Conservation (phyloP, 1,284 basidiomycete genomes). For the Stygiomarasmius scandens region DNA sequence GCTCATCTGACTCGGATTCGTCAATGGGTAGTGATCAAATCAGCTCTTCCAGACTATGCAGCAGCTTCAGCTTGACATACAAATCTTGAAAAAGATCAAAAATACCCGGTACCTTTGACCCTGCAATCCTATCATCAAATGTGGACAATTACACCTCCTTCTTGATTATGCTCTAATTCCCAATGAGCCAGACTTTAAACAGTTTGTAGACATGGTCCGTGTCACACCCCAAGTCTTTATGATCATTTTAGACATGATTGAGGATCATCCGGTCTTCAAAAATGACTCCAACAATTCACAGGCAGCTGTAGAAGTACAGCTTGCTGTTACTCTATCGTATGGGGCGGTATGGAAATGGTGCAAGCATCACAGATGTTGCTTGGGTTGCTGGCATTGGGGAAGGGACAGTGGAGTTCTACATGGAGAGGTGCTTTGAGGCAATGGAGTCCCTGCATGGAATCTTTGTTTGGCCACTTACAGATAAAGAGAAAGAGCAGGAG, state of each 20-base stretch:
- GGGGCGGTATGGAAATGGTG: constrained; percentile 38
- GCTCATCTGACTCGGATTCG: neutral
- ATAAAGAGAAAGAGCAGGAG: constrained; percentile 34
- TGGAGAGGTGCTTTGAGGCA: constrained; percentile 31
- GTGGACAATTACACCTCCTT: constrained; percentile 28
- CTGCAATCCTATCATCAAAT: constrained; percentile 21
- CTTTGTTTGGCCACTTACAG: constrained; percentile 31
- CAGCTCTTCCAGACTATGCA: neutral
- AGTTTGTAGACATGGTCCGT: constrained; percentile 36
- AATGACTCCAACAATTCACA: constrained; percentile 32
- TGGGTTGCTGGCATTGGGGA: constrained; percentile 29
- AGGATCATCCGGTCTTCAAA: constrained; percentile 33
- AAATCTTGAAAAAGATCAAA: neutral
- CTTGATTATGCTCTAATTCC: constrained; percentile 34
- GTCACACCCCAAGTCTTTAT: constrained; percentile 34
- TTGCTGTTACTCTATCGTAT: constrained; percentile 38
- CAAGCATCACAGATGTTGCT: constrained; percentile 29
- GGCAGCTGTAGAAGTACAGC: constrained; percentile 34
- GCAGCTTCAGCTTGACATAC: neutral
- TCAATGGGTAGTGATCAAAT: neutral
- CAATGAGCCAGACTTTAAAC: constrained; percentile 26
- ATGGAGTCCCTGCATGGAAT: constrained; percentile 32
- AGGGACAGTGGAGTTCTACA: constrained; percentile 34
- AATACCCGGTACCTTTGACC: constrained; percentile 11
- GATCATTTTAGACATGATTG: constrained; percentile 30